These are phyloP conservation scores for Saccharomyces hybrid DNA, from an alignment of 1,139 yeast species.

Conservation along the genomic window DNA sequence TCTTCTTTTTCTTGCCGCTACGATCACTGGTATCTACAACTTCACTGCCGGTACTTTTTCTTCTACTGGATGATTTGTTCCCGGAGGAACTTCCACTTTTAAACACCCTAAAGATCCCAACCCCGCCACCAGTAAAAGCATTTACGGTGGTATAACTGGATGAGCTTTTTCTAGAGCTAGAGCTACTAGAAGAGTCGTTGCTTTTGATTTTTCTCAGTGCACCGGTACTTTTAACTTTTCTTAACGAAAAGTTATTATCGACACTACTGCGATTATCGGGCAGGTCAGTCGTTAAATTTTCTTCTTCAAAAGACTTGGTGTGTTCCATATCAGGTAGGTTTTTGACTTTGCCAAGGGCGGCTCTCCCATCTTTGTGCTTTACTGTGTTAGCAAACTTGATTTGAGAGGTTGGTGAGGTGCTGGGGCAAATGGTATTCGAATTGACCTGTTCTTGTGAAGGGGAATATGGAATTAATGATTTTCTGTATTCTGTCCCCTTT, in stretches of 20 bases:
- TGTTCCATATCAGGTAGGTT: background rate
- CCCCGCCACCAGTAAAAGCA: constrained; percentile 3
- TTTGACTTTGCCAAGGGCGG: constrained; percentile 7
- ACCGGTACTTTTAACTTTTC: constrained; percentile 10
- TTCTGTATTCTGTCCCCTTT: background rate
- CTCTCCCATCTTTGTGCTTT: constrained; percentile 8
- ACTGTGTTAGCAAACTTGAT: constrained; percentile 10
- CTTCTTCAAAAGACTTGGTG: constrained; percentile 1
- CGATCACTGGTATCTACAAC: background rate
- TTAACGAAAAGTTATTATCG: constrained; percentile 1
- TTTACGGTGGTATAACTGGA: constrained; percentile 2
- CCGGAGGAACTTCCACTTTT: background rate
- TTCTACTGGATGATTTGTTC: constrained; percentile 4
- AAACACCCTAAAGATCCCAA: constrained; percentile 3
- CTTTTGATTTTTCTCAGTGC: constrained; percentile 3
- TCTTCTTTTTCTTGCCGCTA: background rate
- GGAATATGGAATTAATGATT: background rate
- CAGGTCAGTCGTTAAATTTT: background rate
- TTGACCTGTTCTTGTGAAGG: background rate
- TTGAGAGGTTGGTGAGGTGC: constrained; percentile 1
- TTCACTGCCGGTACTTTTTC: constrained; percentile 3
- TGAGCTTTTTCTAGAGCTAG: constrained; percentile 2
- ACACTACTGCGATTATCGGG: background rate
- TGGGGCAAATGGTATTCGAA: background rate
- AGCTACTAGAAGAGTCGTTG: constrained; percentile 3